Evolutionary conservation across 768 basidiomycete species (phyloP).

Genomic region (Leccinellum luteum): DNA sequence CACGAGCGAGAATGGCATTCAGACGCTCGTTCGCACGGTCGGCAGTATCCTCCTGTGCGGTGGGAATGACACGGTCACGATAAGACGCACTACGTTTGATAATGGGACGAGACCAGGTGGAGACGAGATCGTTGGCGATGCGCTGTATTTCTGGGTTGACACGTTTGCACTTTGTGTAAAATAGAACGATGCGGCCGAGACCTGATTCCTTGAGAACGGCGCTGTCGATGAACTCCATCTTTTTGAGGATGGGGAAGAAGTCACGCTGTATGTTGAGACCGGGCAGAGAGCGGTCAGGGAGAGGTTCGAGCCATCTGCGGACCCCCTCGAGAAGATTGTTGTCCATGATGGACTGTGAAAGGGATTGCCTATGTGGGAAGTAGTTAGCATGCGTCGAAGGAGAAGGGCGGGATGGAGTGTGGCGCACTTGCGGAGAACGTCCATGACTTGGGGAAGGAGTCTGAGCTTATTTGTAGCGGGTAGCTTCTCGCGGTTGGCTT

Average conservation of each 20-base stretch:
- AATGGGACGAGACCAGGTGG: slow-evolving; percentile 85
- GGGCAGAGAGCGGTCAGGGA: slow-evolving; percentile 88
- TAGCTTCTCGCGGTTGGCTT: slow-evolving; percentile 71
- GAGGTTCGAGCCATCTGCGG: slow-evolving; percentile 88
- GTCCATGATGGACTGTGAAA: slow-evolving; percentile 91
- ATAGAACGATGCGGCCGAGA: slow-evolving; percentile 85
- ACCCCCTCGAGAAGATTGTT: slow-evolving; percentile 93
- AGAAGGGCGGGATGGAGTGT: not conserved
- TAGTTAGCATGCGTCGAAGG: not conserved
- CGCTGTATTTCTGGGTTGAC: slow-evolving; percentile 80
- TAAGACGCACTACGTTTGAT: slow-evolving; percentile 86
- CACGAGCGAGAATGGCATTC: slow-evolving; percentile 66
- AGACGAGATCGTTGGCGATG: slow-evolving; percentile 81
- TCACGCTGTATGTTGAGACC: slow-evolving; percentile 95
- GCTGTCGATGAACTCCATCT: slow-evolving; percentile 92
- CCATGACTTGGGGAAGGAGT: slow-evolving; percentile 87
- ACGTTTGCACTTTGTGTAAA: slow-evolving; percentile 95
- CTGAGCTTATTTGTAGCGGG: slow-evolving; percentile 85
- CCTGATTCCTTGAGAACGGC: slow-evolving; percentile 87
- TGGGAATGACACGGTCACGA: slow-evolving; percentile 67
- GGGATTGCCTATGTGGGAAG: slow-evolving; percentile 57
- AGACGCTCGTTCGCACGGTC: slow-evolving; percentile 51
- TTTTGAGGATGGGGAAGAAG: slow-evolving; percentile 77
- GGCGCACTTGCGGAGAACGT: slow-evolving; percentile 85
- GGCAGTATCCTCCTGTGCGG: slow-evolving; percentile 41